Evolutionary conservation across 2,329 filamentous ascomycete species (phyloP), one percentile per base, ranked within the genome.

Genomic region (Cladosporium sp.): DNA sequence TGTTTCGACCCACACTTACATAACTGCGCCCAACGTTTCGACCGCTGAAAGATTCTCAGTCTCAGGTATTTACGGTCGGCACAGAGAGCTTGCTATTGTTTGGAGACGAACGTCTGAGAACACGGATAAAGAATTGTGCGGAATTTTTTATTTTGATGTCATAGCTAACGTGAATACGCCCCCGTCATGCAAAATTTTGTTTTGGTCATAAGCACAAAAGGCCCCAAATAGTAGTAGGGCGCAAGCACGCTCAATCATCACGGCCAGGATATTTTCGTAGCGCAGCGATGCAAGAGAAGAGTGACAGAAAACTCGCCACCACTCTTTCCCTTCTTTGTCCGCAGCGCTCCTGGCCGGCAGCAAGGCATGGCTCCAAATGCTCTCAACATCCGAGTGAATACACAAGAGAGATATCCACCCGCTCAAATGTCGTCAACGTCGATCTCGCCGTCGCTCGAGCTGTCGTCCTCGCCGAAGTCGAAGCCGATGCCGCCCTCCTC

Each of bases 401-500:
- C 32, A 36, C 2, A 2, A 36, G 22, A 27, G 22, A 27, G 22
- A 27, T n/a, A 38, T 38, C 36, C n/a, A 19, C 38, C 19, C 53
- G 38, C 54, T 69, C 66, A 96, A 72, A 97, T 96, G 73, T 96
- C 90, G 76, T 97, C 92, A 70, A 96, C 89, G 70, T 95, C 89
- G 66, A 96, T 84, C 63, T 95, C 89, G 77, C 89, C 90, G 57
- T 79, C 80, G 58, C 71, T 76, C 43, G 68, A 75, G 47, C 76
- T 78, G 27, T 80, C 80, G 73, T 96, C 92, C 72, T 97, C 91
- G 76, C 95, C 93, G 78, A 97, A 97, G 77, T 97, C 93, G 79
- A 99, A 96, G 75, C 93, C 93, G 76, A 88, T 89, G 67, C 96
- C 89, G 73, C 93, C 92, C 71, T 95, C 87, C 72, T 90, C 91